phyloP scores from a whole-genome alignment of 1,284 basidiomycete species.

The Pterulicium gracile region DNA sequence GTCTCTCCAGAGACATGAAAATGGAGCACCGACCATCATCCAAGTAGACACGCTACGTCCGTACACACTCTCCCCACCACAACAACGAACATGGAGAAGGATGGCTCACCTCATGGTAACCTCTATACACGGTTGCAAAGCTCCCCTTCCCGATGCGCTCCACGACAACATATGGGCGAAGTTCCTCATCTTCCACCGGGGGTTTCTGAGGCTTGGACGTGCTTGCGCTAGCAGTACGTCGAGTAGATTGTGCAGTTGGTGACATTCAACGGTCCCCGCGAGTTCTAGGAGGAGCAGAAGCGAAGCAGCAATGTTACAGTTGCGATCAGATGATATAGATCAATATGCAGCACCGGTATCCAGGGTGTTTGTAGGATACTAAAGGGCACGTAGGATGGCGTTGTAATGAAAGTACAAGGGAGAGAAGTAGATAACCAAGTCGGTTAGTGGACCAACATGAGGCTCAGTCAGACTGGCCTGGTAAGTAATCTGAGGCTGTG shows the following conservation, averaged over 20 bases:
- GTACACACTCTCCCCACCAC: no score
- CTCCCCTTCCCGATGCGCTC: constrained; percentile 78
- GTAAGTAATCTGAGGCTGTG: background rate
- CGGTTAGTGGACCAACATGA: background rate
- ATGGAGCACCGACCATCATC: no score
- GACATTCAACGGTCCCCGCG: background rate
- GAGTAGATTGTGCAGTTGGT: background rate
- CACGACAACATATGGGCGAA: constrained; percentile 63
- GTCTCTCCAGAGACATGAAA: no score
- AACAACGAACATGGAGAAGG: background rate
- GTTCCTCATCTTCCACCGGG: constrained; percentile 48
- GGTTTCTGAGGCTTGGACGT: background rate
- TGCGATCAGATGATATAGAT: background rate
- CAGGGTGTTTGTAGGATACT: background rate
- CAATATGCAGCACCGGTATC: background rate
- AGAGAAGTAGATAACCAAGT: background rate
- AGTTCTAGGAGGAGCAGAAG: background rate
- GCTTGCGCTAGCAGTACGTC: background rate
- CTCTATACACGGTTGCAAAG: constrained; percentile 94
- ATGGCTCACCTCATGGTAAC: constrained; percentile 71
- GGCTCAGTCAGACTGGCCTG: background rate
- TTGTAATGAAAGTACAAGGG: background rate
- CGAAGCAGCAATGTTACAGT: background rate
- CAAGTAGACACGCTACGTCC: no score
- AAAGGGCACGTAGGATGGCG: background rate